Evolutionary conservation across 2,329 filamentous ascomycete species (phyloP).

Genomic region (Botrytis galanthina): DNA sequence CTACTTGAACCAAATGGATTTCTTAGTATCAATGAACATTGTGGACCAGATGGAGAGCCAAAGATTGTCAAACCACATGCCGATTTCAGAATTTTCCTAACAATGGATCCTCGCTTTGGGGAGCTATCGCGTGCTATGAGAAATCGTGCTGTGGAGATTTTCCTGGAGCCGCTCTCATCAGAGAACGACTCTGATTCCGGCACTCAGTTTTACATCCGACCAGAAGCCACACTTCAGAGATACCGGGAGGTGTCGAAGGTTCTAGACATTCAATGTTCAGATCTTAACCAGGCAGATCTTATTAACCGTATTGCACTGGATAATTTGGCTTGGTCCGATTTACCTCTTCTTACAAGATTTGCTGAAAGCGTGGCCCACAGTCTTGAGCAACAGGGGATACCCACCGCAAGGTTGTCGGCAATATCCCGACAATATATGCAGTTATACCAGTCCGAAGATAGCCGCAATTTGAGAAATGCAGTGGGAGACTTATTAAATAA

Average conservation of each 20-base stretch:
- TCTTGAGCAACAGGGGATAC: neutral
- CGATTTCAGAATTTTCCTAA: slow-evolving; percentile 89
- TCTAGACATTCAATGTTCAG: slow-evolving; percentile 19
- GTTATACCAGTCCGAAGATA: slow-evolving; percentile 30
- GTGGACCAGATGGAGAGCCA: slow-evolving; percentile 75
- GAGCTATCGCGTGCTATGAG: slow-evolving; percentile 96
- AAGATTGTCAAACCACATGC: slow-evolving; percentile 78
- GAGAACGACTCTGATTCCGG: neutral
- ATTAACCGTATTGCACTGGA: slow-evolving; percentile 35
- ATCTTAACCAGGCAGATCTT: slow-evolving; percentile 19
- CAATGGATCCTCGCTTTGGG: slow-evolving; percentile 86
- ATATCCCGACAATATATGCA: slow-evolving; percentile 26
- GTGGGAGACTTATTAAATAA: slow-evolving; percentile 31
- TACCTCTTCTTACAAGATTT: slow-evolving; percentile 35
- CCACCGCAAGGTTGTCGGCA: neutral
- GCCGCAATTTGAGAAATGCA: slow-evolving; percentile 29
- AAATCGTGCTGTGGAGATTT: slow-evolving; percentile 90
- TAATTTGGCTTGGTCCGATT: slow-evolving; percentile 37
- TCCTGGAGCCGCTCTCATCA: slow-evolving; percentile 51
- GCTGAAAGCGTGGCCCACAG: slow-evolving; percentile 19
- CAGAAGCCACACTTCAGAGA: slow-evolving; percentile 35
- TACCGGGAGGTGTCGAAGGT: slow-evolving; percentile 31
- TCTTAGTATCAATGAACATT: slow-evolving; percentile 91
- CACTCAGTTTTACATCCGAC: slow-evolving; percentile 5
- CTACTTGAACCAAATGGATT: slow-evolving; percentile 86